Conservation (phyloP, 2,329 filamentous ascomycete genomes). For the Leptodontidium sp. region DNA sequence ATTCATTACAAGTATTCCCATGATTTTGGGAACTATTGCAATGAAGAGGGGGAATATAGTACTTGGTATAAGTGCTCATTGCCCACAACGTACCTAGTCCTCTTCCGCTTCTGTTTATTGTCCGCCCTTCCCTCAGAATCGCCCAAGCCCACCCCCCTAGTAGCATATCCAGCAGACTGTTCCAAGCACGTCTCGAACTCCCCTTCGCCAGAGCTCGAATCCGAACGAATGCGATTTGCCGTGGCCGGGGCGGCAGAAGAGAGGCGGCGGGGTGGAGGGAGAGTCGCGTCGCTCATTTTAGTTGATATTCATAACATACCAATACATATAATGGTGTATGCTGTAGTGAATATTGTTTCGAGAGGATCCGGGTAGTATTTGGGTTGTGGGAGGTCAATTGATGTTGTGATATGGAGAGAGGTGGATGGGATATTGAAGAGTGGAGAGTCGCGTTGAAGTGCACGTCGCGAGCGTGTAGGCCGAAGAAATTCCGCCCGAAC, state of each 20-base stretch:
- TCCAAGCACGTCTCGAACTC: slow-evolving; percentile 37
- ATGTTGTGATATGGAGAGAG: slow-evolving; percentile 26
- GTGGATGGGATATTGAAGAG: slow-evolving; percentile 2
- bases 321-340: slow-evolving; percentile 27
- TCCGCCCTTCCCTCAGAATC: slow-evolving; percentile 48
- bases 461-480: slow-evolving; percentile 10
- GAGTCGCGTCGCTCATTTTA: slow-evolving; percentile 47
- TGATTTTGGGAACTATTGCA: not conserved
- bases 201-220: slow-evolving; percentile 35
- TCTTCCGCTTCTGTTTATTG: slow-evolving; percentile 61
- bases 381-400: slow-evolving; percentile 21
- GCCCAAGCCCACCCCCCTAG: slow-evolving; percentile 37
- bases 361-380: slow-evolving; percentile 9
- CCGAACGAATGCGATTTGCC: slow-evolving; percentile 29
- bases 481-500: slow-evolving; percentile 16
- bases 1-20: not conserved
- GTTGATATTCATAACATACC: slow-evolving; percentile 40
- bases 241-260: slow-evolving; percentile 34
- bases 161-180: slow-evolving; percentile 31
- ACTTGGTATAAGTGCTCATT: not conserved
- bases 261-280: slow-evolving; percentile 43
- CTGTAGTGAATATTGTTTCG: slow-evolving; percentile 26
- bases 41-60: not conserved
- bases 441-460: slow-evolving; percentile 7
- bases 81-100: slow-evolving; percentile 64